Base-by-base conservation (phyloP, 2,329 filamentous ascomycete genomes). In the Spiromastix sp. region DNA sequence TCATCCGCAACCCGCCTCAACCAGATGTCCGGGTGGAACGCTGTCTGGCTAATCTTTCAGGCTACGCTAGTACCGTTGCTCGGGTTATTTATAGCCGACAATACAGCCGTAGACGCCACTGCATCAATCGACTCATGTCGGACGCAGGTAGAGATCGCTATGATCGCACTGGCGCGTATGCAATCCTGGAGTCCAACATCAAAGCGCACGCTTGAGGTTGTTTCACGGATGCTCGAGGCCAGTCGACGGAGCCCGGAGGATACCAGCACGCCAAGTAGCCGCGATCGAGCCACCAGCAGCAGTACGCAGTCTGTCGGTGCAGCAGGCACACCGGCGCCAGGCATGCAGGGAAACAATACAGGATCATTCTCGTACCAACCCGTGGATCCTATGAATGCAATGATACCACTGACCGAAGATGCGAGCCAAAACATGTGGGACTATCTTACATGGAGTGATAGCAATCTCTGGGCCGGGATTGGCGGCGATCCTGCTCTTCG, bases 1-100 rank as follows among this genome's bases (percentile, higher is more conserved):
- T 70, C 76, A 8, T 64, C 68, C 15, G 79, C 81, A 42, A 85
- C 80, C 62, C 72, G 73, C 30, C 72, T 76, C 30, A 82, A 84
- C 51, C 75, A 85, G 50, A 82, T 87, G 61, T 76, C 75, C 0
- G 81, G 81, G 6, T 87, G 81, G 82, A 84, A 85, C 52, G 82
- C 79, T 0, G 81, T 83, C 2, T 86, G 81, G 81, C 80, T 85
- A 57, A 71, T 84, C 40, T 87, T 85, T 59, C 82, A 87, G 55
- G 81, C 82, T 0, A 76, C 75, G 43, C 83, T 87, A 77, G 77
- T 87, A 6, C 82, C 82, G 0, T 69, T 89, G 1, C 72, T 89
- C 8, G 80, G 74, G 15, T 66, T 87, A 9, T 85, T 85, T 54
- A 51, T 60, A 22, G 54, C 55, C 12, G 56, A 60, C 37, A 46